Evolutionary conservation across 306 rosid genomes (phyloP), one percentile per base, ranked within the genome.

Genomic region (Glycine tomentella): DNA sequence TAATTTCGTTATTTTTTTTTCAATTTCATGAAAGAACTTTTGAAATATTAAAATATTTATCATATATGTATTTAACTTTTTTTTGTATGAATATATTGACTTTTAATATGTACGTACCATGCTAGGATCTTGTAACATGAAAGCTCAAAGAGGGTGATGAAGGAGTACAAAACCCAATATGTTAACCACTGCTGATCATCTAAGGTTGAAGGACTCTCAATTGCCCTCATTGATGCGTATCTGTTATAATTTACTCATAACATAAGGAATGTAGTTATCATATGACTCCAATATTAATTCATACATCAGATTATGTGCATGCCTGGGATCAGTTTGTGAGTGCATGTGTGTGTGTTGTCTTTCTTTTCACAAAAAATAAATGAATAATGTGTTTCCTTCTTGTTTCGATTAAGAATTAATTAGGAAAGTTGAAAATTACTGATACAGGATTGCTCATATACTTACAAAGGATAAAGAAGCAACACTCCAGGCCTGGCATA

Each of bases 391-490:
- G 25, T 34, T 10, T 10, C 5, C 13, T 69, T 69, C 71, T 70
- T 45, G 8, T 72, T 80, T 62, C 57, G 59, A 8, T 8, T 55
- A 16, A 45, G 72, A 25, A 31, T n/a, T 9, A 57, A 57, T 46
- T 38, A 46, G 16, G 49, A 62, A 42, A 63, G 12, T 62, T 36
- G 12, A 8, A 59, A 51, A 20, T 80, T 40, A n/a, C 42, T 58
- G 31, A 69, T 69, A 20, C 48, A 45, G 63, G 63, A 44, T 59
- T 7, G 57, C 33, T 16, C 31, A 33, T 65, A 33, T 65, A 89
- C 98, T 92, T 90, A 94, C 98, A 94, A 78, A 31, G 98, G 98
- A 79, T 64, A 94, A 55, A 94, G 75, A 85, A 94, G 98, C 94
- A 89, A 80, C 8, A 90, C 76, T 62, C 89, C 97, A 20, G 98